Percentiles rank a stretch among this genome's conserved stretches.
Evolutionary conservation across 2,329 filamentous ascomycete species (phyloP).

Genomic region (Calonectria henricotiae): DNA sequence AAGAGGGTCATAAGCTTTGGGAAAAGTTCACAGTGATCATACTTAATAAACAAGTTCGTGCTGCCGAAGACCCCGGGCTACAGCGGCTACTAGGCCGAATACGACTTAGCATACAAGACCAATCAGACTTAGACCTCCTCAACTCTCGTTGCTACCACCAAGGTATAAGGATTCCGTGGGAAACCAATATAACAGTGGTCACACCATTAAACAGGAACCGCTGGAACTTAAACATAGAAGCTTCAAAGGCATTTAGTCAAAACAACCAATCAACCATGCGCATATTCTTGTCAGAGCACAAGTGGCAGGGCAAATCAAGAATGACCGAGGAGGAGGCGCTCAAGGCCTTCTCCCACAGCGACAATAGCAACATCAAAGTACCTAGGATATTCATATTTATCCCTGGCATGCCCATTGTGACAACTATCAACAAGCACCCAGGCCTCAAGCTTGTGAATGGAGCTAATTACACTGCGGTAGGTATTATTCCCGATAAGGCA

Average conservation of each 20-base stretch:
- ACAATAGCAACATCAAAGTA: neutral
- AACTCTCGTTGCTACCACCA: neutral
- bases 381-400: neutral
- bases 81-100: neutral
- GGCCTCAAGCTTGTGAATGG: neutral
- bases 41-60: slow-evolving; percentile 1
- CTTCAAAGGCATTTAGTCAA: neutral
- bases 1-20: neutral
- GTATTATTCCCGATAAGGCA: neutral
- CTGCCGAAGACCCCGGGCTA: neutral
- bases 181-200: neutral
- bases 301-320: neutral
- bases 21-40: slow-evolving; percentile 1
- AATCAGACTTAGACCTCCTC: neutral
- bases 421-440: neutral
- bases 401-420: neutral
- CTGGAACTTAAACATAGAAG: slow-evolving; percentile 10
- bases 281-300: slow-evolving; percentile 9
- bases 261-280: neutral
- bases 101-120: neutral
- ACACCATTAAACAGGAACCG: slow-evolving; percentile 7
- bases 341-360: neutral
- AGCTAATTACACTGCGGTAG: neutral
- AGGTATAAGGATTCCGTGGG: neutral
- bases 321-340: neutral